phyloP scores from a whole-genome alignment of 441 rosid genomes.

The Breynia disticha region DNA sequence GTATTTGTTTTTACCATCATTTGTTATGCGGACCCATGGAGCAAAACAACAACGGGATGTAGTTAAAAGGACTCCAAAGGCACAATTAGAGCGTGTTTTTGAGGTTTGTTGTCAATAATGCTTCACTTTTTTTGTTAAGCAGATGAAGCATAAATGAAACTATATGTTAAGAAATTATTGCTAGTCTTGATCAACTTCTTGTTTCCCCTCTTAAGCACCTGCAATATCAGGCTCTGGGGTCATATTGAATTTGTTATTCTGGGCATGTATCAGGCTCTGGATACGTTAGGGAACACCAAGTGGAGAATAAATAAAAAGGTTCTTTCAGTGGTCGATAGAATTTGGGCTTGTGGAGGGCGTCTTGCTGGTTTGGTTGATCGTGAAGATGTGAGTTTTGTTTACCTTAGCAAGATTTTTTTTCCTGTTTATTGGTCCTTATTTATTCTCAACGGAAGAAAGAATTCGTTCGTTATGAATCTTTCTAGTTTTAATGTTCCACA shows the following conservation, averaged over 20 bases:
- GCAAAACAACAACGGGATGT: conserved; percentile 70
- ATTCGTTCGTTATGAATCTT: no score
- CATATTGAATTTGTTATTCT: conserved; percentile 17
- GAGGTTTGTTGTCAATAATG: conserved; percentile 42
- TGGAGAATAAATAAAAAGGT: conserved; percentile 88
- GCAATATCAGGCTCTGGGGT: conserved; percentile 12
- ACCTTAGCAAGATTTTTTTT: background rate
- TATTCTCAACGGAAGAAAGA: background rate
- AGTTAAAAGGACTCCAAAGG: conserved; percentile 50
- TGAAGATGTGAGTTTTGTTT: conserved; percentile 61
- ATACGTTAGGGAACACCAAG: conserved; percentile 89
- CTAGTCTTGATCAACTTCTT: conserved; percentile 3
- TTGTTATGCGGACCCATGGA: conserved; percentile 88
- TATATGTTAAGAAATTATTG: conserved; percentile 3
- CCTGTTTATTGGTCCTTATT: conserved; percentile 1
- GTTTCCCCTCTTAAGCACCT: background rate
- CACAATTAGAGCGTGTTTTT: conserved; percentile 59
- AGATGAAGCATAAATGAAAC: background rate
- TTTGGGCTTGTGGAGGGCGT: conserved; percentile 88
- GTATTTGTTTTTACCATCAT: conserved; percentile 75
- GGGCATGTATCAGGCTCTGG: conserved; percentile 57
- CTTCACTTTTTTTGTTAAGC: background rate
- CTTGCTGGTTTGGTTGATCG: conserved; percentile 79
- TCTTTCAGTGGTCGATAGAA: conserved; percentile 71
- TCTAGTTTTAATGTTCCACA: no score